Base-by-base conservation (phyloP, 192 early-diverging fungal genomes). In the Coemansia sp. region DNA sequence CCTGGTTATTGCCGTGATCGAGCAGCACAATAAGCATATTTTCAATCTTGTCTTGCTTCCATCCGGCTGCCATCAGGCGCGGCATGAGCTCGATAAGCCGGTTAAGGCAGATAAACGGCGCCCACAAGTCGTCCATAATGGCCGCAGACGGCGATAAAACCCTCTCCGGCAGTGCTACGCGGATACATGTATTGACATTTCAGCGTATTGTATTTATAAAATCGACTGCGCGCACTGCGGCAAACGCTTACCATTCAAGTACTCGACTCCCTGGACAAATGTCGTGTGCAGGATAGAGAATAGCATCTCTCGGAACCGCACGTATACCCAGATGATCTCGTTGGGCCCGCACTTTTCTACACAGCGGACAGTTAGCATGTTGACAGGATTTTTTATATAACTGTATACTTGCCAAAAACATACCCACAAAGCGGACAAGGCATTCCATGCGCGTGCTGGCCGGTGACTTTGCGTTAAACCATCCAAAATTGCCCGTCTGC, bases 1-100 rank as follows among this genome's bases (percentile, higher is more conserved):
- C 75, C 2, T 64, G 65, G 56, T 78, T 71, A 46, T 78, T 78
- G 23, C 75, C 75, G 28, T 78, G 75, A 25, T 78, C 75, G 11
- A 78, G 69, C 23, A 72, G 31, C 5, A 78, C 64, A 19, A 78
- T 59, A 47, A 78, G 29, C 56, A 78, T 69, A 29, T 72, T 78
- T 32, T 72, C 75, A n/a, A 78, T 78, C 38, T 72, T 58, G 1
- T 28, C 8, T 27, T 64, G 65, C 25, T 55, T 54, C 75, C 75
- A 78, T 3, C 75, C 69, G 2, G 60, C 45, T 18, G 75, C 62
- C 16, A 71, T 18, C 10, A 71, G 65, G 22, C 59, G 54, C 28
- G 75, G 75, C 46, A 78, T 19, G 1, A 68, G 38, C 31, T 72
- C 69, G 27, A 78, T 42, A 8, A 69, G 33, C 19, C 55, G 62